Base-by-base conservation (phyloP, 495 filamentous ascomycete genomes). In the Lophium mytilinum region DNA sequence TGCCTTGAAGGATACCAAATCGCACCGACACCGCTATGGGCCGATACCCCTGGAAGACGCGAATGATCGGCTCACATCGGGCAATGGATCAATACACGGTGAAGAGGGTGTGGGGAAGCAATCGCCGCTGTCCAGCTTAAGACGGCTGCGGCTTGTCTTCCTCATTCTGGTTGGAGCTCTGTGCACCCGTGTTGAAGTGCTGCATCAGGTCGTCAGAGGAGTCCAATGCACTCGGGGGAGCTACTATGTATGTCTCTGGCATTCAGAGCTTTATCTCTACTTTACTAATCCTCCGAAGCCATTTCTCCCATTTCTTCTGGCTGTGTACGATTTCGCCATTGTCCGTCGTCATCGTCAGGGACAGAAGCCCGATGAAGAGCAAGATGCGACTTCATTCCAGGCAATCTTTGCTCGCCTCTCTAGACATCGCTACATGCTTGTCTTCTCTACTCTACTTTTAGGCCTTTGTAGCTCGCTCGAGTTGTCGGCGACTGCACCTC, bases 191-290 rank as follows among this genome's bases (percentile, higher is more conserved):
- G 56, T 67, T n/a, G 64, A 58, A 41, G 12, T 66, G 8, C 57
- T 65, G 39, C 57, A 62, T 9, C 40, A 37, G 14, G 45, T 70
- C 4, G 47, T 64, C 33, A 58, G 42, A 24, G 52, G 64, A 43
- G 41, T 61, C 1, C 66, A 70, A 52, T 72, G 69, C 53, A 51
- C 66, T 9, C 46, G 50, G 4, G 34, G 46, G 9, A 61, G 47
- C 8, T 61, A 61, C 50, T 53, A 52, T 30, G 63, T 60, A 36
- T n/a, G 41, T 9, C 15, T 1, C 40, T 48, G 12, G 18, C 15
- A 10, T 24, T 9, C 47, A 57, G 40, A 3, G 17, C 24, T 14
- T 34, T 9, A 24, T 39, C 3, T 6, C 33, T 12, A 6, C 11
- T 24, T 21, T 58, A 6, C 53, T 66, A 10, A 59, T 64, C 10